Base-by-base conservation (phyloP, 192 early-diverging fungal genomes). In the Coemansia sp. region DNA sequence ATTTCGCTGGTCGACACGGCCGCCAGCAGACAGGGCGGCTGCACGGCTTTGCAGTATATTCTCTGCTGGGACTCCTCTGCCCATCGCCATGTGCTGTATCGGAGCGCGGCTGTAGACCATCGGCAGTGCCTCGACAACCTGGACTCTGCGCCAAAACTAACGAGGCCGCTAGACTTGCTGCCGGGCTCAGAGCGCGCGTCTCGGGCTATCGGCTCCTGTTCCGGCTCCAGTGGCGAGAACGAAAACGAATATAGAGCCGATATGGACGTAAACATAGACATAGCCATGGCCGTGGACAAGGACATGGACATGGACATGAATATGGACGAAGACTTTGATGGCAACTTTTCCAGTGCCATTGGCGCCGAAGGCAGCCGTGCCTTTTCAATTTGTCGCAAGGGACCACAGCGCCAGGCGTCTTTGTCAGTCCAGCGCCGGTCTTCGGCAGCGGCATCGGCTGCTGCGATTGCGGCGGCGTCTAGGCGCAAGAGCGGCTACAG, bases 401-500 rank as follows among this genome's bases (percentile, higher is more conserved):
- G 66, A 23, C 29, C 67, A 42, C 20, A 46, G 39, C 75, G 67
- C 30, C 75, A 78, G 67, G 30, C 75, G 4, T 78, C 75, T 35
- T 46, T 78, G 22, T 78, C 75, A 0, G 75, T 72, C 8, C 75
- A 72, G 46, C 75, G 75, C 18, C 70, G 75, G n/a, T 78, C 76
- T 1, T 65, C 61, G 6, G 74, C 65, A 3, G 68, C 64, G 2
- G 67, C 55, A 19, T 67, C 69, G 5, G 69, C 70, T 9, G 67
- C 64, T 5, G 58, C 62, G 6, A 68, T 63, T 35, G 71, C 65
- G 8, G 65, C 65, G 5, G 61, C 52, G 10, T 67, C 65, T 10
- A 52, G 64, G n/a, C 67, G 71, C 55, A 73, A 67, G 29, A 79
- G 76, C 51, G 61, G 71, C 30, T 68, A 60, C 28, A 24, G 60